These are phyloP conservation scores for Rostrohypoxylon terebratum DNA, from an alignment of 495 filamentous ascomycete species.

Conservation along the genomic window DNA sequence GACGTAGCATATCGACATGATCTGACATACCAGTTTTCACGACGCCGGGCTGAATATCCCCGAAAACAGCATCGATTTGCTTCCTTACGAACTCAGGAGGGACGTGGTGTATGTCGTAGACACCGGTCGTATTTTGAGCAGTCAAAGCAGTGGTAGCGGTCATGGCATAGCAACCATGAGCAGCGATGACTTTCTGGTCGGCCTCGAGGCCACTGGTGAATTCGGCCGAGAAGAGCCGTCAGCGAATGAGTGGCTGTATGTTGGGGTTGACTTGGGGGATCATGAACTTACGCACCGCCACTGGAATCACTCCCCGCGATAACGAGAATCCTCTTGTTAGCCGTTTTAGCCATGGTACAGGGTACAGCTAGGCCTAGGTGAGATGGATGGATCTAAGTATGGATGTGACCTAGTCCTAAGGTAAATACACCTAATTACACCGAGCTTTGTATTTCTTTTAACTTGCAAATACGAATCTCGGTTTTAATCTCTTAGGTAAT, in stretches of 20 bases:
- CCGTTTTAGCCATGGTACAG: slow-evolving; percentile 24
- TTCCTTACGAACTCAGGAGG: slow-evolving; percentile 83
- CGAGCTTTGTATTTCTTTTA: background rate
- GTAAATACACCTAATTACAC: background rate
- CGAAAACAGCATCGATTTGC: slow-evolving; percentile 84
- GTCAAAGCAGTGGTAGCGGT: slow-evolving; percentile 96
- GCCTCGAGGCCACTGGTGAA: slow-evolving; percentile 86
- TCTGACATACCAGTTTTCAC: slow-evolving; percentile 82
- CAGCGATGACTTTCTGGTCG: slow-evolving; percentile 93
- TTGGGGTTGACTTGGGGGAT: slow-evolving; percentile 18
- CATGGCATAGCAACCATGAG: slow-evolving; percentile 93
- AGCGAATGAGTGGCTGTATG: slow-evolving; percentile 17
- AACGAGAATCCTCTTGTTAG: slow-evolving; percentile 71
- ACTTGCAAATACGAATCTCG: background rate
- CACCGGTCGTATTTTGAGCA: slow-evolving; percentile 90
- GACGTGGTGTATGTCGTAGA: slow-evolving; percentile 81
- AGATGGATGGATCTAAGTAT: background rate
- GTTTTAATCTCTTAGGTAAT: slow-evolving; percentile 12
- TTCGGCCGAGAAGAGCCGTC: slow-evolving; percentile 20
- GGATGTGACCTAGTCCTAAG: background rate
- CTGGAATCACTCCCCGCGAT: slow-evolving; percentile 90
- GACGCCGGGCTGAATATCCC: slow-evolving; percentile 87
- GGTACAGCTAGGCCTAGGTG: slow-evolving; percentile 1
- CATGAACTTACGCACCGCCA: slow-evolving; percentile 80
- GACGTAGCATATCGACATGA: background rate